These are phyloP conservation scores for Nakaseomyces bracarensis DNA, from an alignment of 1,139 yeast species.

Conservation along the genomic window DNA sequence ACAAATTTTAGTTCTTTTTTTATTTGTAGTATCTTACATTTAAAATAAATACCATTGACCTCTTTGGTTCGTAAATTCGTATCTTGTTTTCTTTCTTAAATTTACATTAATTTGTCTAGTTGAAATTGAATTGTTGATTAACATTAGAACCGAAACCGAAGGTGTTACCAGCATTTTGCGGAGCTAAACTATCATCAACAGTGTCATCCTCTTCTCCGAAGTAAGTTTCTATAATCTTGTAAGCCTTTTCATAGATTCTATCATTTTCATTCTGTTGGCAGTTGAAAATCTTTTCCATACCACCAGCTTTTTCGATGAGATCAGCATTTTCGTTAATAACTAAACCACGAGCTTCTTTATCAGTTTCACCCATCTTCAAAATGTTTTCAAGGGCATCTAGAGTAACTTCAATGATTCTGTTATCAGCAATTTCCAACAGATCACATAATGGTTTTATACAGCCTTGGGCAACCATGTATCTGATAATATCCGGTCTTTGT, in stretches of 20 bases:
- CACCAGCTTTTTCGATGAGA: slow-evolving; percentile 95
- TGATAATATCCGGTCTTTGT: slow-evolving; percentile 84
- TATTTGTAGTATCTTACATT: neutral
- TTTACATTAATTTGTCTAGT: slow-evolving; percentile 14
- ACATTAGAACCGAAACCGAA: slow-evolving; percentile 71
- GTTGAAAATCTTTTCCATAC: slow-evolving; percentile 91
- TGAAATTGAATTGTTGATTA: slow-evolving; percentile 34
- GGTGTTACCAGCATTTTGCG: slow-evolving; percentile 74
- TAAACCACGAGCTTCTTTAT: slow-evolving; percentile 66
- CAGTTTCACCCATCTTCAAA: slow-evolving; percentile 87
- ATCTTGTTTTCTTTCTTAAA: too few relatives aligned
- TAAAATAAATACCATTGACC: too few relatives aligned
- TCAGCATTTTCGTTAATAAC: slow-evolving; percentile 78
- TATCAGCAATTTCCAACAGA: slow-evolving; percentile 76
- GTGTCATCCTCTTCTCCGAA: slow-evolving; percentile 79
- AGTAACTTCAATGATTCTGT: slow-evolving; percentile 88
- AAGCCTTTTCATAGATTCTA: slow-evolving; percentile 87
- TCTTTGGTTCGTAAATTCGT: neutral
- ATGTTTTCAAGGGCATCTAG: slow-evolving; percentile 92
- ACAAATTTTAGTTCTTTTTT: neutral
- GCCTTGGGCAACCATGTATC: slow-evolving; percentile 88
- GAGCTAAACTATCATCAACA: slow-evolving; percentile 73
- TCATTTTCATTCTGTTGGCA: slow-evolving; percentile 90
- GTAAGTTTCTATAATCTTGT: slow-evolving; percentile 79
- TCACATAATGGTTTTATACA: slow-evolving; percentile 97